Base-by-base conservation (phyloP, 257 asterid species). In the Solanum virginianum region DNA sequence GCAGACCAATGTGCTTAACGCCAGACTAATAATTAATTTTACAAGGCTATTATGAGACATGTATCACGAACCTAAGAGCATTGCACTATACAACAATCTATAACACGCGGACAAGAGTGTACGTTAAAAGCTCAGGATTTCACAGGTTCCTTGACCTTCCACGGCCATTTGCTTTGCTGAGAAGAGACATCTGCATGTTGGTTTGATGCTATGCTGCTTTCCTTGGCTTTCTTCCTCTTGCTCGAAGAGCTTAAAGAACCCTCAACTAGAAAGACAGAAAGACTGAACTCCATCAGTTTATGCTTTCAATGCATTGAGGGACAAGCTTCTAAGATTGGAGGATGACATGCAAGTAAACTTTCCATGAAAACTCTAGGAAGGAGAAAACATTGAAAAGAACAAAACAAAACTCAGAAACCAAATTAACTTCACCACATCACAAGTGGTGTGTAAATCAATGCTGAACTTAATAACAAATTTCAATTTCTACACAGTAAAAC, bases 191-290 rank as follows among this genome's bases (percentile, higher is more conserved):
- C 26, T 51, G 57, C 4, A 7, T 0, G 80, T 83, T 66, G 80
- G 66, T 39, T 11, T 49, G 36, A 14, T 43, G 7, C 41, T 49
- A 24, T 16, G 39, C 36, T 83, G 51, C 22, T 66, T 62, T 66
- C 80, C 11, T 47, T 29, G 6, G 53, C 53, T 10, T 69, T 71
- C 66, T 66, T 66, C 49, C 77, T 66, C 68, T 83, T 83, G n/a
- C 41, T 68, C 18, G 85, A 4, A 63, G 80, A 83, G 80, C 85
- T 83, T 83, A 83, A 71, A 49, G 80, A 83, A 45, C 80, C 85
- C 80, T 83, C 85, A 66, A 83, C 85, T 83, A 84, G 22, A 56
- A 63, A 36, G 59, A 36, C 60, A 72, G 84, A 81, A 81, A 51
- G 82, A 26, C 1, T 20, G 80, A 16, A 32, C 47, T 66, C 7